These are phyloP conservation scores for Ustilago cynodontis DNA, from an alignment of 1,284 basidiomycete genomes.

Conservation along the genomic window DNA sequence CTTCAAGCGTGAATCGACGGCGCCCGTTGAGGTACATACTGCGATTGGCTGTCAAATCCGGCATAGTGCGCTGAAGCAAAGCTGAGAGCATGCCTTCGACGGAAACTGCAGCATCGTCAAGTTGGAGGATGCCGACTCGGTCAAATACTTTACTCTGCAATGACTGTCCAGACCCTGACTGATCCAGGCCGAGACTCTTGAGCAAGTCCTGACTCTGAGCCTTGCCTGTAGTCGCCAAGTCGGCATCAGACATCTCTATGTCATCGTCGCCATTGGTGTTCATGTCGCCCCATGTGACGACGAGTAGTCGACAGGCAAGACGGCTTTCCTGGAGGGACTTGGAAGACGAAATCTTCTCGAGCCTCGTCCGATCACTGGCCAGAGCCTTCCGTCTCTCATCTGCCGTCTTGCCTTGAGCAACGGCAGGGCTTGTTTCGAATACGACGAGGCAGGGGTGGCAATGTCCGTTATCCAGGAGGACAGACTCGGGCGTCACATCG, in stretches of 20 bases:
- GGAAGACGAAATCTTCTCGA: slow-evolving; percentile 23
- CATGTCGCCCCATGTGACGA: slow-evolving; percentile 29
- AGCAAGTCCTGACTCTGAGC: neutral
- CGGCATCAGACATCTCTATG: slow-evolving; percentile 27
- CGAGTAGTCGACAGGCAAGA: slow-evolving; percentile 32
- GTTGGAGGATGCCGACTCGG: slow-evolving; percentile 27
- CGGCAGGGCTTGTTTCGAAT: slow-evolving; percentile 39
- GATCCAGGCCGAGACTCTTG: slow-evolving; percentile 17
- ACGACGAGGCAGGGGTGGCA: slow-evolving; percentile 42
- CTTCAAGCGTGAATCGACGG: slow-evolving; percentile 29
- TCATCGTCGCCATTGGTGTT: slow-evolving; percentile 1
- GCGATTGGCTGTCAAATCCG: slow-evolving; percentile 28
- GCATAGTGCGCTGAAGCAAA: slow-evolving; percentile 20
- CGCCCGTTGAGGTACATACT: slow-evolving; percentile 3
- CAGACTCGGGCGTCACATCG: slow-evolving; percentile 6
- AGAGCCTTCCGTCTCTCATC: slow-evolving; percentile 12
- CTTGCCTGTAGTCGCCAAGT: neutral
- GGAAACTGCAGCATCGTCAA: slow-evolving; percentile 37
- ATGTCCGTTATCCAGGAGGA: slow-evolving; percentile 17
- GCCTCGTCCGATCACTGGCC: slow-evolving; percentile 20
- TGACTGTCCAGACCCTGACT: neutral
- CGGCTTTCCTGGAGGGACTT: slow-evolving; percentile 17
- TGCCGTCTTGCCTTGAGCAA: slow-evolving; percentile 14
- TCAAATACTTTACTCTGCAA: slow-evolving; percentile 18
- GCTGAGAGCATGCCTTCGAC: slow-evolving; percentile 20